Conservation (phyloP, 2,329 filamentous ascomycete genomes). For the Hypoxylon sp. region DNA sequence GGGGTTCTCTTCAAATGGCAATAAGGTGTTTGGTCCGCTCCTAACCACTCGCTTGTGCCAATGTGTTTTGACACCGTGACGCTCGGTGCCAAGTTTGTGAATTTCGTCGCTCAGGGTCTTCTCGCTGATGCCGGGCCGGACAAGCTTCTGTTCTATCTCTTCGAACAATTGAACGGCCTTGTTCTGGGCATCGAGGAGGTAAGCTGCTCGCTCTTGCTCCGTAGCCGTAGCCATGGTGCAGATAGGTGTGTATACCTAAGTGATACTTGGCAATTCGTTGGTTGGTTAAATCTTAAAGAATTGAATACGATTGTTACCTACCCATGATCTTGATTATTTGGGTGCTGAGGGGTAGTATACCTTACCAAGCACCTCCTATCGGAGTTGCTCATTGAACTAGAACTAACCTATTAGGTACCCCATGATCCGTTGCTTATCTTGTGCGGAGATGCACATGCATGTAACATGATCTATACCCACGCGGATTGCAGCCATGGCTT, state of each 20-base stretch:
- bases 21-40: slow-evolving; percentile 59
- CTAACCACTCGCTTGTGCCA: slow-evolving; percentile 63
- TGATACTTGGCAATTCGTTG: too few relatives aligned
- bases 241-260: background rate
- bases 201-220: slow-evolving; percentile 39
- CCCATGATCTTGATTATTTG: too few relatives aligned
- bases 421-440: too few relatives aligned
- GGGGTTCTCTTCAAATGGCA: slow-evolving; percentile 58
- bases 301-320: too few relatives aligned
- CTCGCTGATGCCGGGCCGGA: slow-evolving; percentile 58
- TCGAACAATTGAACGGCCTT: slow-evolving; percentile 57
- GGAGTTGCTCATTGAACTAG: background rate
- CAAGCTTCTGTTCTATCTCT: slow-evolving; percentile 55
- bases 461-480: too few relatives aligned
- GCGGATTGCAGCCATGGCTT: too few relatives aligned
- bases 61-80: slow-evolving; percentile 56
- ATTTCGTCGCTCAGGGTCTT: slow-evolving; percentile 58
- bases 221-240: slow-evolving; percentile 7
- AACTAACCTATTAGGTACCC: too few relatives aligned
- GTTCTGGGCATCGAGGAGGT: slow-evolving; percentile 55
- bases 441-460: too few relatives aligned
- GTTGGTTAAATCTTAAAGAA: too few relatives aligned
- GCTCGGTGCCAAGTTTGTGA: slow-evolving; percentile 52
- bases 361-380: background rate
- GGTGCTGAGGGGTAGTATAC: slow-evolving; percentile 12